Evolutionary conservation across 306 rosid species (phyloP).

Genomic region (Lithocarpus polystachyus): DNA sequence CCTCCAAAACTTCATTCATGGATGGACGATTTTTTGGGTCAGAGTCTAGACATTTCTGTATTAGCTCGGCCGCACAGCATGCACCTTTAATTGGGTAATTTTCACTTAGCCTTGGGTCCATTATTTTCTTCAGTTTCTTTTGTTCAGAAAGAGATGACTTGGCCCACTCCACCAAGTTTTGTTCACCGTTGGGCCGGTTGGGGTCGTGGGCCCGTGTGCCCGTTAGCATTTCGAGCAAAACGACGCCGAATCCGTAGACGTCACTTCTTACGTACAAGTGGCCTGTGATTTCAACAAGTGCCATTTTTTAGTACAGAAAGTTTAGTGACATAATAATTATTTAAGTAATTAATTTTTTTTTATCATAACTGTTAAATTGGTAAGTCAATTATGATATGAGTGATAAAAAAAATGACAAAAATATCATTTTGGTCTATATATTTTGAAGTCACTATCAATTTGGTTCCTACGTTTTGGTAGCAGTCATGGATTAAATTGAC

Average conservation of each 20-base stretch:
- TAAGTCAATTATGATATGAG: too few species aligned
- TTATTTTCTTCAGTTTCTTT: constrained; percentile 41
- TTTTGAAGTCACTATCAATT: too few species aligned
- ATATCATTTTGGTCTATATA: too few species aligned
- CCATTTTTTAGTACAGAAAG: too few species aligned
- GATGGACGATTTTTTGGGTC: constrained; percentile 63
- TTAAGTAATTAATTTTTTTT: too few species aligned
- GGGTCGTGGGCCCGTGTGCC: constrained; percentile 57
- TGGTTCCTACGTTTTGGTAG: too few species aligned
- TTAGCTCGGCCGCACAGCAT: constrained; percentile 35
- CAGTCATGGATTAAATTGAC: too few species aligned
- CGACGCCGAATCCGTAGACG: constrained; percentile 89
- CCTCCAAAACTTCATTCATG: constrained; percentile 51
- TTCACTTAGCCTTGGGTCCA: constrained; percentile 48
- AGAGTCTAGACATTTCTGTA: constrained; percentile 48
- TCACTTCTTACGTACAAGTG: constrained; percentile 83
- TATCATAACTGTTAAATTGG: too few species aligned
- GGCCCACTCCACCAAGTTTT: constrained; percentile 44
- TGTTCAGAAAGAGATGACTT: constrained; percentile 32
- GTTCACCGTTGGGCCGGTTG: constrained; percentile 25
- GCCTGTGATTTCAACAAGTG: constrained; percentile 37
- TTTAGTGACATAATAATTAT: too few species aligned
- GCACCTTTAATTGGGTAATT: constrained; percentile 43
- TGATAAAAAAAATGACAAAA: too few species aligned
- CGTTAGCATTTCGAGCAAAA: constrained; percentile 68